phyloP scores from a whole-genome alignment of 2,329 filamentous ascomycete species.

The Penicillium sclerotiorum region DNA sequence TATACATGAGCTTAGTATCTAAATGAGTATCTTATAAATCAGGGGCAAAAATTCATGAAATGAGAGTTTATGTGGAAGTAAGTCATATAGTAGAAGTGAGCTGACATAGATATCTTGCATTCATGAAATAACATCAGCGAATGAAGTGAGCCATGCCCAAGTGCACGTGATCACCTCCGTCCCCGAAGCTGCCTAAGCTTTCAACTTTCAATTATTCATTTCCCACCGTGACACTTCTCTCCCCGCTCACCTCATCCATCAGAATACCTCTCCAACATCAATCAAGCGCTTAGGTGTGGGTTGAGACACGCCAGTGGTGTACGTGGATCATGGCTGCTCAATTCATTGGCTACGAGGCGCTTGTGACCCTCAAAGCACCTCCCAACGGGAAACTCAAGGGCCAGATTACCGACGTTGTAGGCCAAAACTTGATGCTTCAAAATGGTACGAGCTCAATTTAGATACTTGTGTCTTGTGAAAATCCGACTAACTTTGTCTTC shows the following conservation, averaged over 20 bases:
- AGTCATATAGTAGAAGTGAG: too few species aligned
- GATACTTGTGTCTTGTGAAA: not conserved
- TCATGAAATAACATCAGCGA: too few species aligned
- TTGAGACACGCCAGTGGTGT: not conserved
- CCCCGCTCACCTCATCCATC: constrained; percentile 1
- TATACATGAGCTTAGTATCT: too few species aligned
- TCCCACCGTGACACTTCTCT: constrained; percentile 10
- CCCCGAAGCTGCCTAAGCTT: constrained; percentile 23
- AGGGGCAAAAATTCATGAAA: too few species aligned
- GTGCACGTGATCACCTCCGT: constrained; percentile 24
- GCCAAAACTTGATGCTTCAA: constrained; percentile 68
- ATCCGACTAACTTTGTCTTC: constrained; percentile 27
- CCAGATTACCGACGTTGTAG: constrained; percentile 69
- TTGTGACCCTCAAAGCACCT: constrained; percentile 70
- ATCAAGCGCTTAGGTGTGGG: constrained; percentile 6
- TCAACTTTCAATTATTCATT: constrained; percentile 12
- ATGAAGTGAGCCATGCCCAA: too few species aligned
- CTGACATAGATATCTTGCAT: too few species aligned
- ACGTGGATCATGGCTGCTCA: constrained; percentile 61
- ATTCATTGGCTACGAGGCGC: constrained; percentile 76
- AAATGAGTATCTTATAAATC: too few species aligned
- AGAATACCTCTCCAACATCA: not conserved
- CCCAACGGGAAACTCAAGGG: constrained; percentile 68
- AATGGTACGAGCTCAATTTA: constrained; percentile 60
- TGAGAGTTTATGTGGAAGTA: too few species aligned